phyloP scores from a whole-genome alignment of 2,329 filamentous ascomycete genomes.

The Clathrospora elynae region DNA sequence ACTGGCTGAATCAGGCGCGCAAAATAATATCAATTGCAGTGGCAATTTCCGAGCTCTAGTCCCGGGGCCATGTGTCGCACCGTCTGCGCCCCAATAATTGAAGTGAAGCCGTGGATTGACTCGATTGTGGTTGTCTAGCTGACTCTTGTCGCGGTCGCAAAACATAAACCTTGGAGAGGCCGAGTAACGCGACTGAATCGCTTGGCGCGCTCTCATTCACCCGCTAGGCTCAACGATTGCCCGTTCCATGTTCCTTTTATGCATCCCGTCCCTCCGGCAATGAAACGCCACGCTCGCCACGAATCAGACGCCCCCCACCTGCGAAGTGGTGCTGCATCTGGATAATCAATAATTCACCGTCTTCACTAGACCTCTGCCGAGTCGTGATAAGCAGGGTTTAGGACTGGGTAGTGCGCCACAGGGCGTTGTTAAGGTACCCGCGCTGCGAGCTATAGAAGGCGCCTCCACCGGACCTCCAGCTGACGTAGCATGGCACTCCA shows the following conservation, averaged over 20 bases:
- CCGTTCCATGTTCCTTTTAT: too few relatives aligned
- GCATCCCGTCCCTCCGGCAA: not conserved
- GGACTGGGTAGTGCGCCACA: slow-evolving; percentile 13
- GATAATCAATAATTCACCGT: slow-evolving; percentile 18
- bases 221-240: too few relatives aligned
- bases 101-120: not conserved
- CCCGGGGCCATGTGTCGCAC: not conserved
- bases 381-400: slow-evolving; percentile 17
- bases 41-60: slow-evolving; percentile 1
- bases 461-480: slow-evolving; percentile 27
- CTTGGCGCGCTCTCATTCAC: slow-evolving; percentile 19
- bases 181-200: slow-evolving; percentile 21
- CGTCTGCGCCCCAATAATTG: slow-evolving; percentile 3
- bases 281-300: slow-evolving; percentile 2
- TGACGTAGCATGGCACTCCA: slow-evolving; percentile 28
- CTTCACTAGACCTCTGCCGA: slow-evolving; percentile 9
- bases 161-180: slow-evolving; percentile 22
- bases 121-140: slow-evolving; percentile 5
- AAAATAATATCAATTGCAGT: slow-evolving; percentile 14
- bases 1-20: slow-evolving; percentile 4
- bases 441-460: slow-evolving; percentile 7
- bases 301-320: slow-evolving; percentile 12
- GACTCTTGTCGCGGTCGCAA: slow-evolving; percentile 19
- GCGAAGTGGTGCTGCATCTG: slow-evolving; percentile 8
- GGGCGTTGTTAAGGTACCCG: slow-evolving; percentile 36